Conservation (phyloP, 2,329 filamentous ascomycete genomes). For the Hawksworthiomyces lignivorus region DNA sequence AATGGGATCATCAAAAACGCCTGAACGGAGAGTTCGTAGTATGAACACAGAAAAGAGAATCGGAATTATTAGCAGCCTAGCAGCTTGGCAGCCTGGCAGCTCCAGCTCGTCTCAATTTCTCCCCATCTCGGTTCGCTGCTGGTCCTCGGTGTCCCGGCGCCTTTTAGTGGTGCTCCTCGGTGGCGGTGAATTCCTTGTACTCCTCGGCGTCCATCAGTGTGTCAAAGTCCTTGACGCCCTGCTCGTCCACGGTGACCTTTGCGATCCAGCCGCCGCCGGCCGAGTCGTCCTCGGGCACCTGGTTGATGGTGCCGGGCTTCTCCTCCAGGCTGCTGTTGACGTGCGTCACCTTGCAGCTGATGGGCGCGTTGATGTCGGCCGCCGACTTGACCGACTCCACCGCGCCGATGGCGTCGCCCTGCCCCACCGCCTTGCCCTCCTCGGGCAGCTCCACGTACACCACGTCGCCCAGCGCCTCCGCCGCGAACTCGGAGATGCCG, state of each 20-base stretch:
- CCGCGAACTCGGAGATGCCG: conserved; percentile 87
- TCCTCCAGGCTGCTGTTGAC: conserved; percentile 72
- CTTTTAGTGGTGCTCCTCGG: conserved; percentile 23
- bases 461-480: conserved; percentile 87
- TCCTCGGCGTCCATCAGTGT: conserved; percentile 66
- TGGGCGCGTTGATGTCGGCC: conserved; percentile 90
- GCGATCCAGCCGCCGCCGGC: conserved; percentile 84
- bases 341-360: conserved; percentile 67
- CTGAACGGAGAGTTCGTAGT: too few relatives aligned
- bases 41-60: not conserved
- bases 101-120: too few relatives aligned
- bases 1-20: too few relatives aligned
- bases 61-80: too few relatives aligned
- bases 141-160: too few relatives aligned
- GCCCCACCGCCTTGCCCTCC: conserved; percentile 56
- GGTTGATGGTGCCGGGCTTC: conserved; percentile 81
- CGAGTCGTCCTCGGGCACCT: conserved; percentile 72
- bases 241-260: conserved; percentile 69
- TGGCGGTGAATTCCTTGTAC: conserved; percentile 66
- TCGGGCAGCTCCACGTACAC: conserved; percentile 94
- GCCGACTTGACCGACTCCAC: conserved; percentile 98
- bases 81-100: too few relatives aligned
- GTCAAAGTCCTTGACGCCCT: conserved; percentile 60
- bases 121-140: too few relatives aligned
- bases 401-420: conserved; percentile 81